Conservation (phyloP, 2,329 filamentous ascomycete species). For the Ophiostoma piceae region DNA sequence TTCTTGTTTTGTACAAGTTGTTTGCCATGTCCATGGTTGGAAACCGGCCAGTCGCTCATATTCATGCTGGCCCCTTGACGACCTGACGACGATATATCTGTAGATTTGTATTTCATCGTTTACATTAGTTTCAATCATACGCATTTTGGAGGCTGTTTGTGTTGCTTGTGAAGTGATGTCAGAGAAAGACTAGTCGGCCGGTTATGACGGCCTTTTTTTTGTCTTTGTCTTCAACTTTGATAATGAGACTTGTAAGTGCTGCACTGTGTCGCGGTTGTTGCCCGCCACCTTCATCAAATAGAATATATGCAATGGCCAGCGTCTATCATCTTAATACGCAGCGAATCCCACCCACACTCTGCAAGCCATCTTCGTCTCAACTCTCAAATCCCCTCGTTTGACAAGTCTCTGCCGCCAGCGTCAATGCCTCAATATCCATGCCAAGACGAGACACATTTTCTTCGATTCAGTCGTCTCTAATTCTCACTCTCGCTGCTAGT, state of each 20-base stretch:
- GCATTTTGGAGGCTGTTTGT: background rate
- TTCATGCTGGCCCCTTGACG: background rate
- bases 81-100: conserved; percentile 16
- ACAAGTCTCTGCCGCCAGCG: background rate
- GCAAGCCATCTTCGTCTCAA: background rate
- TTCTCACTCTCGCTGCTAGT: background rate
- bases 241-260: too few species aligned
- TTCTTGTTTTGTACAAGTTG: background rate
- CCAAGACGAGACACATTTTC: background rate
- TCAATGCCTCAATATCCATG: background rate
- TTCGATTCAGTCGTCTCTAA: too few species aligned
- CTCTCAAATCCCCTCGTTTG: background rate
- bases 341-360: background rate
- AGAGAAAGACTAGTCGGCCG: background rate
- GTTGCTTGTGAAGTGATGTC: background rate
- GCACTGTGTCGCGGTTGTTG: background rate
- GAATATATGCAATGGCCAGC: background rate
- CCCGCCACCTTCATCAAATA: background rate
- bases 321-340: too few species aligned
- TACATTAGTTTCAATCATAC: conserved; percentile 2
- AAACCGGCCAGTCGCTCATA: background rate
- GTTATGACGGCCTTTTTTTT: background rate
- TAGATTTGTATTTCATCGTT: conserved; percentile 19
- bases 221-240: background rate
- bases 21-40: background rate